A percentile compares a stretch with the other conserved stretches of the same genome.
phyloP scores from a whole-genome alignment of 352 stramenopile genomes.

The Pythium phragmitis region DNA sequence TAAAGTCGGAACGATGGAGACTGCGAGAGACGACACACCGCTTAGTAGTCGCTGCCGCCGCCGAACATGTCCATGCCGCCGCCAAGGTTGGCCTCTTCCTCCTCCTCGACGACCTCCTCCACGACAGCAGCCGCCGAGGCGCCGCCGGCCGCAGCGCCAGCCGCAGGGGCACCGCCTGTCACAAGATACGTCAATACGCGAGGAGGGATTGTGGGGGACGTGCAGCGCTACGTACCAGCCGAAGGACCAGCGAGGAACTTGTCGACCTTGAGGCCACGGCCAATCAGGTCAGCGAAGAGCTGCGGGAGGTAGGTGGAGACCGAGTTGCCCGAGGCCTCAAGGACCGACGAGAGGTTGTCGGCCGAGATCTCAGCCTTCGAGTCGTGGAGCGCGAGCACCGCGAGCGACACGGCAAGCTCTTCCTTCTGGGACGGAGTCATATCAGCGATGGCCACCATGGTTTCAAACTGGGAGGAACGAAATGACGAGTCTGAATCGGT shows the following conservation, averaged over 20 bases:
- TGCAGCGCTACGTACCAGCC: slow-evolving; percentile 52
- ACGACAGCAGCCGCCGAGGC: slow-evolving; percentile 38
- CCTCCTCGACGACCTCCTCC: slow-evolving; percentile 82
- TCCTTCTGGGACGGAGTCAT: slow-evolving; percentile 82
- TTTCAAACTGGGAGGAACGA: slow-evolving; percentile 54
- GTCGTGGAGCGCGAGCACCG: slow-evolving; percentile 79
- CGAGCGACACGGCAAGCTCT: slow-evolving; percentile 83
- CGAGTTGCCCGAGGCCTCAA: slow-evolving; percentile 77
- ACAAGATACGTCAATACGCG: slow-evolving; percentile 18
- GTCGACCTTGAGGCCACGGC: slow-evolving; percentile 79
- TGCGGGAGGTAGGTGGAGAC: slow-evolving; percentile 76
- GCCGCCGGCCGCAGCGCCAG: slow-evolving; percentile 43
- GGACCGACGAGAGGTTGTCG: slow-evolving; percentile 71
- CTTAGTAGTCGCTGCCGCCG: slow-evolving; percentile 85
- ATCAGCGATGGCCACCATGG: slow-evolving; percentile 78
- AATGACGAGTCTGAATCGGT: slow-evolving; percentile 79
- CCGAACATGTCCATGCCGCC: slow-evolving; percentile 89
- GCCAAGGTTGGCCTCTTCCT: slow-evolving; percentile 82
- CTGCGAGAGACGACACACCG: background rate
- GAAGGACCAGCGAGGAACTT: slow-evolving; percentile 88
- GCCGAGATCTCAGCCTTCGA: slow-evolving; percentile 72
- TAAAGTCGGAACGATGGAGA: slow-evolving; percentile 7
- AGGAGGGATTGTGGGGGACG: background rate
- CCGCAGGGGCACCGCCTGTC: slow-evolving; percentile 51
- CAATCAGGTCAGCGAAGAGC: slow-evolving; percentile 84